Evolutionary conservation across 2,329 filamentous ascomycete species (phyloP).

Genomic region (Phialophora tarda): DNA sequence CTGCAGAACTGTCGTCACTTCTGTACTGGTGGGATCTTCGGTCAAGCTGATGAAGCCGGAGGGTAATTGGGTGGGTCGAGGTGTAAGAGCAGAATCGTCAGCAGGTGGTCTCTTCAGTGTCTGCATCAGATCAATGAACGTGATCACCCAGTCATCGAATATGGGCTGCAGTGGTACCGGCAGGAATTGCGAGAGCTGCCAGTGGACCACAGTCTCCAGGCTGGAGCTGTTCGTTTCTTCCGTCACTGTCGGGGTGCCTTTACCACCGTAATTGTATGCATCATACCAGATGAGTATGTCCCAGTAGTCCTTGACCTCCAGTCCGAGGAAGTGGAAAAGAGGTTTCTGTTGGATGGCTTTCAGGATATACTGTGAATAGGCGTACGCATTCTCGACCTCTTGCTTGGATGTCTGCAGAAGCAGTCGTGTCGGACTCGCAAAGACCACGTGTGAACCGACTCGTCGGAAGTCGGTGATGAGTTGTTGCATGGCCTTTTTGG

Average conservation of each 20-base stretch:
- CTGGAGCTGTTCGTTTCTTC: conserved; percentile 73
- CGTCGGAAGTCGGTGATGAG: conserved; percentile 95
- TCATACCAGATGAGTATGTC: conserved; percentile 99
- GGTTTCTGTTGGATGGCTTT: conserved; percentile 97
- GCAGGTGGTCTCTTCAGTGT: conserved; percentile 72
- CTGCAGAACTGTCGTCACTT: conserved; percentile 70
- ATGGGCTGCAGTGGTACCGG: conserved; percentile 78
- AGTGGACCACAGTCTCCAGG: conserved; percentile 94
- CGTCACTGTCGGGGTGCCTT: conserved; percentile 81
- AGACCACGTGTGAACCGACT: conserved; percentile 94
- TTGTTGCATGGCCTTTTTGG: conserved; percentile 93
- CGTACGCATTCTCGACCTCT: conserved; percentile 94
- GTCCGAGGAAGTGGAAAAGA: conserved; percentile 93
- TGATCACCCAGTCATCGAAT: conserved; percentile 91
- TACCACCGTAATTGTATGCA: conserved; percentile 97
- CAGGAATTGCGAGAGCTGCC: conserved; percentile 92
- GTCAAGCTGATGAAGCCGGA: conserved; percentile 56
- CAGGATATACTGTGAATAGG: conserved; percentile 96
- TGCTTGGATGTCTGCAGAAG: conserved; percentile 95
- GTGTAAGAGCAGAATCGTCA: conserved; percentile 63
- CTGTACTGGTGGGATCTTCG: conserved; percentile 65
- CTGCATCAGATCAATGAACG: conserved; percentile 96
- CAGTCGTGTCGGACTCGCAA: conserved; percentile 85
- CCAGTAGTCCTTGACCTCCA: conserved; percentile 99
- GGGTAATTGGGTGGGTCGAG: conserved; percentile 66